Percentiles rank a stretch among this genome's conserved stretches.
Conservation (phyloP, 106 monocot genomes). For the Narthecium ossifragum region DNA sequence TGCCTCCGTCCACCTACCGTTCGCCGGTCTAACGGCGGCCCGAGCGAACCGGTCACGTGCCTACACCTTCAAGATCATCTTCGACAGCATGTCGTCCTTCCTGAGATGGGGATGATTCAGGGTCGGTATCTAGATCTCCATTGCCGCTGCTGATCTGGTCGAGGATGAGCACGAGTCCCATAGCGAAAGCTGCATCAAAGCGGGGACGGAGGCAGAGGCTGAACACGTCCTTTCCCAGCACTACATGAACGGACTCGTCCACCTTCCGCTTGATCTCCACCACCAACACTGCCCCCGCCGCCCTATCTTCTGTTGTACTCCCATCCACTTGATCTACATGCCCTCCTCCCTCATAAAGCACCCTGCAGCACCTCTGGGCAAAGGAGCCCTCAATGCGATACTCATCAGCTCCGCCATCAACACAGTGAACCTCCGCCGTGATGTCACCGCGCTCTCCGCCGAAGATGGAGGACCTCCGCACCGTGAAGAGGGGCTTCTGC, state of each 20-base stretch:
- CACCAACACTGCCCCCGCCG: conserved; percentile 9
- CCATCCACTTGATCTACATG: neutral
- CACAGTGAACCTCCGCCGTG: conserved; percentile 36
- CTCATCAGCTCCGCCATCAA: conserved; percentile 4
- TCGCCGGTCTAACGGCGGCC: no score
- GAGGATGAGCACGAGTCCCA: conserved; percentile 80
- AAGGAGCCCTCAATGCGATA: conserved; percentile 73
- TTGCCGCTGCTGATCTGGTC: conserved; percentile 53
- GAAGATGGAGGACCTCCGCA: conserved; percentile 62
- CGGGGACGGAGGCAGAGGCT: conserved; percentile 37
- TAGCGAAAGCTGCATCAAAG: conserved; percentile 74
- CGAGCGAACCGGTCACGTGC: no score
- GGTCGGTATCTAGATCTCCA: no score
- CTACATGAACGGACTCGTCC: conserved; percentile 29
- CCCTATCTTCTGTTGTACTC: neutral
- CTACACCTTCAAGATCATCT: conserved; percentile 10
- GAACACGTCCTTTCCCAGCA: conserved; percentile 75
- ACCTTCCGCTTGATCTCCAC: conserved; percentile 74
- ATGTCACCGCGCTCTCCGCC: conserved; percentile 15
- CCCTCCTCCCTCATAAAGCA: conserved; percentile 8
- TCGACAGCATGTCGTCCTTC: no score
- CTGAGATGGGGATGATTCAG: no score
- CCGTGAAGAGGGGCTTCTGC: conserved; percentile 63
- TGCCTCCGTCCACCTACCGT: no score
- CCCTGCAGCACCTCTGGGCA: conserved; percentile 53